A percentile compares a stretch with the other conserved stretches of the same genome.
These are phyloP conservation scores for Chlamydomonas applanata DNA, from an alignment of 139 green algal species.

Conservation along the genomic window DNA sequence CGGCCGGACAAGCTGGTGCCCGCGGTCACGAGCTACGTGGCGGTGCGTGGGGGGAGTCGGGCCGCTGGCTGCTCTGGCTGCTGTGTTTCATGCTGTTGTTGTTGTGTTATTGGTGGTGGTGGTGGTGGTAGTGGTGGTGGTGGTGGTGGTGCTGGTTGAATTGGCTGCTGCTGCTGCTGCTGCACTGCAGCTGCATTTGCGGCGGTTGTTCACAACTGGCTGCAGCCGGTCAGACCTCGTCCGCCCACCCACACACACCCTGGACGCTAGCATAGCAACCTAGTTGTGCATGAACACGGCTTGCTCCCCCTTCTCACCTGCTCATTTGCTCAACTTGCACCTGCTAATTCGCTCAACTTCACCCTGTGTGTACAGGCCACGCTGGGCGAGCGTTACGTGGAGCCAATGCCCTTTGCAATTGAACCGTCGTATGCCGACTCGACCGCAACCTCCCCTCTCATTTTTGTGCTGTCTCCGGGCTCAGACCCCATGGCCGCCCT, in stretches of 20 bases:
- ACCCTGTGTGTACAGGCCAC: neutral
- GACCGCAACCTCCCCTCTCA: conserved; percentile 55
- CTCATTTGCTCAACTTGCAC: neutral
- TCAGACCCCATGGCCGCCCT: conserved; percentile 78
- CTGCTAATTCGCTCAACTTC: neutral
- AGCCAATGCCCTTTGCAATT: conserved; percentile 76
- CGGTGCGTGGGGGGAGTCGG: neutral
- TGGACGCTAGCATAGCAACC: too few relatives aligned
- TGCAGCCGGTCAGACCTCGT: too few relatives aligned
- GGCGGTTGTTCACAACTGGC: too few relatives aligned
- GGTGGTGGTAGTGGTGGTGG: too few relatives aligned
- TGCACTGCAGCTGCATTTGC: too few relatives aligned
- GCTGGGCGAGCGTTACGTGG: conserved; percentile 70
- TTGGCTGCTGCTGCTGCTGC: too few relatives aligned
- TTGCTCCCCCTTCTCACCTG: neutral
- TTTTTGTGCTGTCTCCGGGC: conserved; percentile 77
- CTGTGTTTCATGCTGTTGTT: too few relatives aligned
- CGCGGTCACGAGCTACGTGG: conserved; percentile 30
- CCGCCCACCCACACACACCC: too few relatives aligned
- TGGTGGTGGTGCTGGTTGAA: too few relatives aligned
- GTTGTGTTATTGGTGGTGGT: too few relatives aligned
- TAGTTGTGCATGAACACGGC: neutral
- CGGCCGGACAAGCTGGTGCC: conserved; percentile 57
- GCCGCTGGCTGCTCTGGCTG: too few relatives aligned
- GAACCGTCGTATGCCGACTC: conserved; percentile 75